Evolutionary conservation across 768 basidiomycete genomes (phyloP), one percentile per base, ranked within the genome.

Genomic region (Rhodosporidiobolus odoratus): DNA sequence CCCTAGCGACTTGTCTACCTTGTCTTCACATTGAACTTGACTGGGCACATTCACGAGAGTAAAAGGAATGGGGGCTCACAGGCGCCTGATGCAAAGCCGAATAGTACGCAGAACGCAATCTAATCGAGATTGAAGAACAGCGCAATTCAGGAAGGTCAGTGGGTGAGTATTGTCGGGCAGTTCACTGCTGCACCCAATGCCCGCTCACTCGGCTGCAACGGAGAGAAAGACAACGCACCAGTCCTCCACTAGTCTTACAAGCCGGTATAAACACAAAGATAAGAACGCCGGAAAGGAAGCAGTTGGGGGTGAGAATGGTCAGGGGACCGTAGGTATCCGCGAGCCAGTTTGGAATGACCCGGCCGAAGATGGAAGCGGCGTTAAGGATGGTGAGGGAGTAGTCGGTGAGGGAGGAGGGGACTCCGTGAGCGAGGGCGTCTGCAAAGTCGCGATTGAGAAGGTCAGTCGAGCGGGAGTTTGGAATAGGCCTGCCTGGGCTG

Each of bases 341-440:
- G 17, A 75, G 59, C 43, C 82, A 63, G 21, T 89, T 88, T 5
- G 53, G 62, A 89, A 80, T 4, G 83, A 80, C 73, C 13, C 90
- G 84, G 5, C 89, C 89, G 30, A 88, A 80, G 3, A 85, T 80
- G 3, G 87, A 87, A 40, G 84, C 82, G 0, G 84, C 87, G 75
- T 91, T 91, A 13, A 86, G 85, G 62, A 91, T 81, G 2, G 83
- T 81, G 40, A 87, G 76, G 83, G 86, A 56, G 37, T 50, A 62
- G 12, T 54, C 41, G 5, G 67, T 52, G 12, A 75, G 37, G 47
- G 69, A 68, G 3, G 8, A 19, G 10, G 50, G 32, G 17, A 76
- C 67, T 16, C 72, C 72, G 35, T 76, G 38, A 8, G 25, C 37
- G 9, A 41, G 47, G 17, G 73, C 75, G 45, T 75, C 69, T 65